Evolutionary conservation across 441 rosid genomes (phyloP), one percentile per base, ranked within the genome.

Genomic region (Hypseocharis bilobata): DNA sequence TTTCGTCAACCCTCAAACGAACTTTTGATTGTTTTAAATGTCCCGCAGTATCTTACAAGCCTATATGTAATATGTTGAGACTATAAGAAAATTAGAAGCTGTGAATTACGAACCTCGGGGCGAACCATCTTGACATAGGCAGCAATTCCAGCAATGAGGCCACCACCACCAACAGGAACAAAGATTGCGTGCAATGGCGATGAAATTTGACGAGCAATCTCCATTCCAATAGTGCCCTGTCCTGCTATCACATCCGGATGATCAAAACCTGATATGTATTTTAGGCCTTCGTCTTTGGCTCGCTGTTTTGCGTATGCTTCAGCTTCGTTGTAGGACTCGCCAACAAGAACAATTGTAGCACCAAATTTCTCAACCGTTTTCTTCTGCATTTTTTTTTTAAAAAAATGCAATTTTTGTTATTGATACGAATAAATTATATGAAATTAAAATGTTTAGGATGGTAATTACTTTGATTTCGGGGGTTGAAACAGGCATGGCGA

Each of bases 141-240:
- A 51, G 56, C 56, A 3, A 51, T 51, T 51, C 56, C 56, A 51
- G 56, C 56, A 51, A 51, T 51, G 56, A 51, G 56, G 27, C 56
- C 56, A 19, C 56, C 56, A 51, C 56, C 56, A 20, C 56, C 56
- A 6, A 51, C 56, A 8, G 56, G 56, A 13, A 51, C 56, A 51
- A 51, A 51, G 56, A 51, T 51, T 20, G 56, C 56, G 8, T 51
- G 56, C 56, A 51, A 51, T 7, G 56, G 56, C 1, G 56, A 51
- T 22, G 7, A 6, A 19, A 51, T 51, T 20, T 51, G 56, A 14
- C 56, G 22, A 51, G 56, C 20, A 27, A 51, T 51, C 56, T 51
- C 56, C 56, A 51, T 51, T 27, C 56, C 56, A 7, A 51, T 51
- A 5, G 56, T 51, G 6, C 56, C 56, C 22, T 51, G 56, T 27